These are phyloP conservation scores for Oryza brachyantha DNA, from an alignment of 176 grass and related monocot species.

Conservation along the genomic window DNA sequence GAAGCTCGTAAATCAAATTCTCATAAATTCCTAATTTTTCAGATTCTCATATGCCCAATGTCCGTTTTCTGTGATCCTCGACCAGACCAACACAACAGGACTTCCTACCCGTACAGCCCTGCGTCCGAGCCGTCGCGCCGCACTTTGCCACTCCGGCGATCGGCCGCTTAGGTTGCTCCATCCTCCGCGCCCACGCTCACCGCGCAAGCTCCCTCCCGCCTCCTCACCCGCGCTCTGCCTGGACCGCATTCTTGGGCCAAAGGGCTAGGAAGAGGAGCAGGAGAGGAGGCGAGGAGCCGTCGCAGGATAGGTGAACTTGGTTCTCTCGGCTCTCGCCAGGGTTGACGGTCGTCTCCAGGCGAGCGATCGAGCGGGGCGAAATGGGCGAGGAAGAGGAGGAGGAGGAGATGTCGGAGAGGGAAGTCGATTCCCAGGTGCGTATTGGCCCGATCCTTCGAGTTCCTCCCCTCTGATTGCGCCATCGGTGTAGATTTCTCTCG, in stretches of 20 bases:
- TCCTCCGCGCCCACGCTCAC: not conserved
- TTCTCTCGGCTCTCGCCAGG: not conserved
- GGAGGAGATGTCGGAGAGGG: constrained; percentile 54
- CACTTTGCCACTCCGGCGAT: not conserved
- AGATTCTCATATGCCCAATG: too few species aligned
- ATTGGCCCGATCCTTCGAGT: not conserved
- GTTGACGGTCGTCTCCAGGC: not conserved
- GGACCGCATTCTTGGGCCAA: not conserved
- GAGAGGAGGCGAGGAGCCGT: not conserved
- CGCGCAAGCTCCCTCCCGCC: not conserved
- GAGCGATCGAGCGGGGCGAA: constrained; percentile 3
- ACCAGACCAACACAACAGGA: not conserved
- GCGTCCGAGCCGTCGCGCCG: too few species aligned
- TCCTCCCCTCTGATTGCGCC: not conserved
- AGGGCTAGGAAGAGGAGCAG: not conserved
- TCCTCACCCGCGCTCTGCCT: not conserved
- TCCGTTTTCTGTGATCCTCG: too few species aligned
- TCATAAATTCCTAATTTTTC: too few species aligned
- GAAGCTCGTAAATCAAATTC: too few species aligned
- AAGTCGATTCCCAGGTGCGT: constrained; percentile 60
- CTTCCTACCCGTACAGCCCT: not conserved
- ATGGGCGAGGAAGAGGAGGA: constrained; percentile 43
- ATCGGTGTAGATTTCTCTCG: not conserved
- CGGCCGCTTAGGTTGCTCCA: not conserved
- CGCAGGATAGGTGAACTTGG: not conserved